Evolutionary conservation across 1,139 yeast genomes (phyloP), one percentile per base, ranked within the genome.

Genomic region (Debaryomyces udenii): DNA sequence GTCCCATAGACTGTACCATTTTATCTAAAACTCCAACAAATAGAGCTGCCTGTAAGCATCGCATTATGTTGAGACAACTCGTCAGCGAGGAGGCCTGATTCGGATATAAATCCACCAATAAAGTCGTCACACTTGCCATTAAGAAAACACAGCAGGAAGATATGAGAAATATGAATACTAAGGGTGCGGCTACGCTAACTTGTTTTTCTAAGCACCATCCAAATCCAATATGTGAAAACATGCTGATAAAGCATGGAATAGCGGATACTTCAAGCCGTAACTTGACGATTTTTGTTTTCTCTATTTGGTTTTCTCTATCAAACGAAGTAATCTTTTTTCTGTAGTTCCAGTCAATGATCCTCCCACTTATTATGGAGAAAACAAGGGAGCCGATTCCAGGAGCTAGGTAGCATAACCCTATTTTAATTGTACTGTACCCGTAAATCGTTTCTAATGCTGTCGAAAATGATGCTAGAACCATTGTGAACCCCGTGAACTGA

Each of bases 401-500:
- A 2, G 84, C 78, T 32, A 81, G 57, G 52, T 73, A 87, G 35
- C 87, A 80, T 20, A 81, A 56, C 1, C 94, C 95, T 33, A 86
- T 72, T 27, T 77, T 68, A 14, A 78, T 64, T 1, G 81, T 76
- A 2, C 70, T 49, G 45, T 78, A 77, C 4, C 69, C 66, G 48
- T 86, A 86, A 6, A 62, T 47, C 6, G 62, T 56, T 7, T 77
- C 60, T 20, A 86, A 59, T 4, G 74, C 61, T 0, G 85, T 74
- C 0, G 91, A 76, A 42, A 84, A 60, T 0, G 88, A 75, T 0
- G 94, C 84, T 43, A 83, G 70, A 27, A 80, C 70, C 64, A 83
- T 74, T n/a, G 83, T 78, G 90, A 91, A 86, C 3, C 78, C 64
- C 0, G 89, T 71, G 56, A 80, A 86, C 45, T 79, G 78, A 6